These are phyloP conservation scores for Botrytis fabae DNA, from an alignment of 2,329 filamentous ascomycete species.

Conservation along the genomic window DNA sequence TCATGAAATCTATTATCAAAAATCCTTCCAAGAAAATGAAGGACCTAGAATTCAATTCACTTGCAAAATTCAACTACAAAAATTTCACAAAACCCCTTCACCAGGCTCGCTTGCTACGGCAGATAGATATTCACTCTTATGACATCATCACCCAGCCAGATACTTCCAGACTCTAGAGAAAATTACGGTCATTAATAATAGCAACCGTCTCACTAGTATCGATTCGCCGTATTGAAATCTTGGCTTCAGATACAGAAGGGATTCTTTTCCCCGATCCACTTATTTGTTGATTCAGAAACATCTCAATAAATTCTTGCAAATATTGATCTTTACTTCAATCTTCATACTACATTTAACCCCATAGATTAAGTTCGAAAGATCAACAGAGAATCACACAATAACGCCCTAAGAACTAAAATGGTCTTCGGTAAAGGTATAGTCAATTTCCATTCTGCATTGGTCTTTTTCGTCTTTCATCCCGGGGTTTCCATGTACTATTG, in stretches of 20 bases:
- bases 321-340: background rate
- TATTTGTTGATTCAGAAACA: background rate
- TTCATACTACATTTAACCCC: background rate
- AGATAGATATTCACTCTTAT: background rate
- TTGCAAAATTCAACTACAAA: fast-evolving
- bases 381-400: background rate
- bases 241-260: background rate
- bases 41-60: background rate
- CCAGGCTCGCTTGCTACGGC: background rate
- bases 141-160: background rate
- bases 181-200: background rate
- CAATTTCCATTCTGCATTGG: background rate
- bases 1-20: too few relatives aligned
- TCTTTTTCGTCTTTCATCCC: background rate
- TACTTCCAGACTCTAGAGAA: background rate
- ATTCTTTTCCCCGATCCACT: too few relatives aligned
- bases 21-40: too few relatives aligned
- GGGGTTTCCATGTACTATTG: fast-evolving
- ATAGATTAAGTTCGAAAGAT: background rate
- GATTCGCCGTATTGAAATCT: background rate
- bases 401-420: background rate
- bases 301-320: background rate
- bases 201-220: too few relatives aligned
- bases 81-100: background rate
- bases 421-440: background rate